Evolutionary conservation across 805 yeast species (phyloP), one percentile per base, ranked within the genome.

Genomic region (Kuraishia capsulata): DNA sequence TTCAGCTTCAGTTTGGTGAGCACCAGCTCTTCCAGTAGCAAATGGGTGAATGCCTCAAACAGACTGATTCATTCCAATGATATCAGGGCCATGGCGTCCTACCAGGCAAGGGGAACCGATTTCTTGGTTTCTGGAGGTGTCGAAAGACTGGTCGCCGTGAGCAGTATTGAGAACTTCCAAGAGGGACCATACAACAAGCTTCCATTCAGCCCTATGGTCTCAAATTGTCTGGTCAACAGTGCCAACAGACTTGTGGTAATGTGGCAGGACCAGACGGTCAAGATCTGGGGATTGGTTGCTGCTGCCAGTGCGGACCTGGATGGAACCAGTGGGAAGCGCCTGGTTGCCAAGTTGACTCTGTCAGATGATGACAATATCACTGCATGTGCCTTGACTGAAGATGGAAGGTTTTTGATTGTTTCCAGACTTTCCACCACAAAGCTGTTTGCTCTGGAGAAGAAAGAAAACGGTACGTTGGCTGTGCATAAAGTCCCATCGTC

Each of bases 41-140:
- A 78, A 52, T 90, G 97, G 97, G 73, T 82, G 14, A 80, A 76
- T 49, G 70, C 78, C 44, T 72, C 78, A 39, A 85, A 79, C 57
- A 71, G 96, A 52, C 67, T 90, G 39, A 67, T 88, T 44, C 97
- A 92, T 57, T 76, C 92, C 30, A 79, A 83, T 54, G 97, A 89
- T 58, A 76, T 89, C 29, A 77, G 96, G 52, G 65, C 92, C 1
- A 73, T 89, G 71, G 61, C 79, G 1, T 63, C 79, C 3, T 83
- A 67, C 49, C 89, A 84, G 55, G 63, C 90, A 29, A 78, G 73
- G 49, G 78, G 78, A 33, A 67, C 76, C 37, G 78, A 78, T 50
- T 69, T 81, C 42, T 64, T 90, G 38, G 77, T 83, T 2, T 79
- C 89, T 47, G 95, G 92, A 35, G 95, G 95, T 49, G 85, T 81